phyloP scores from a whole-genome alignment of 805 yeast genomes.

The Spathaspora arborariae region DNA sequence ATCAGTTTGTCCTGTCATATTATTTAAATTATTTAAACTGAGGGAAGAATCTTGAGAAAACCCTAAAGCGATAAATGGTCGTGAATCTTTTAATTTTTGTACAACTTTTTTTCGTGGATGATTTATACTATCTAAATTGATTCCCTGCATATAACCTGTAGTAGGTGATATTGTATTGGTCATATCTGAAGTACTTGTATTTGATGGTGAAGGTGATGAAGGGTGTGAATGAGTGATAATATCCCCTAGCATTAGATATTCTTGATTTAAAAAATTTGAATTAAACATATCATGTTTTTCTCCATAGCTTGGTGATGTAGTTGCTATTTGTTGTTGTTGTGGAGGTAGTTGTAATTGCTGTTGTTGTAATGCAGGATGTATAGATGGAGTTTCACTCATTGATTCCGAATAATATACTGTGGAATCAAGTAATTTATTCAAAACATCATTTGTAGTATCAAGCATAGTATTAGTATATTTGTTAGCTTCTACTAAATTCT shows the following conservation, averaged over 20 bases:
- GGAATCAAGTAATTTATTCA: conserved; percentile 16
- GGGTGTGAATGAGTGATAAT: conserved; percentile 40
- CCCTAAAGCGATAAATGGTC: conserved; percentile 43
- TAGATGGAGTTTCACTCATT: background rate
- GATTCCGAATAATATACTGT: background rate
- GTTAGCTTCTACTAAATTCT: background rate
- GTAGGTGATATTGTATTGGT: conserved; percentile 3
- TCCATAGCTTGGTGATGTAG: background rate
- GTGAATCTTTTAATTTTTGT: conserved; percentile 20
- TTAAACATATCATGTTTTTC: conserved; percentile 15
- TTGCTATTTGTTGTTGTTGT: background rate
- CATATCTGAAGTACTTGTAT: conserved; percentile 17
- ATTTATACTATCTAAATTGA: conserved; percentile 5
- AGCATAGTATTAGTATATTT: conserved; percentile 16
- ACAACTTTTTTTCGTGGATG: conserved; percentile 5
- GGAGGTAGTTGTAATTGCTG: background rate
- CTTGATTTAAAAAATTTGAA: conserved; percentile 48
- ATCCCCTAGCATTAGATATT: conserved; percentile 50
- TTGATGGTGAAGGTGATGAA: conserved; percentile 37
- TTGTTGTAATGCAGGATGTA: background rate
- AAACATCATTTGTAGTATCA: conserved; percentile 26
- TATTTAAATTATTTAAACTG: conserved; percentile 6
- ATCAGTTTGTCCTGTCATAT: conserved; percentile 9
- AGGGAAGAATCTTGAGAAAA: conserved; percentile 12
- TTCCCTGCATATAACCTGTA: background rate